These are phyloP conservation scores for Fusarium palustre DNA, from an alignment of 2,329 filamentous ascomycete genomes.

Conservation along the genomic window DNA sequence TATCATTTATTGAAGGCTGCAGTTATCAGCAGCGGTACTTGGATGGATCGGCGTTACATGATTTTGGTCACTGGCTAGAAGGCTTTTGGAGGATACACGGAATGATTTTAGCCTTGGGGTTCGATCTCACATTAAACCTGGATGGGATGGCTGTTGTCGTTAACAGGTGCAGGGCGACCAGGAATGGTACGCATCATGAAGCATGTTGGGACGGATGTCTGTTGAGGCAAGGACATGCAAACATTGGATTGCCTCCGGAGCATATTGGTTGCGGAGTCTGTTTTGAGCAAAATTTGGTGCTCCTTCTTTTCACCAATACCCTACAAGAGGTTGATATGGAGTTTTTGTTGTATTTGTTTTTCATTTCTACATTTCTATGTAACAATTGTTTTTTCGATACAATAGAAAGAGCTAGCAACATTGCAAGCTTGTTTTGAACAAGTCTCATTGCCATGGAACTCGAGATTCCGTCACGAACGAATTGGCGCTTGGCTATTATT, in stretches of 20 bases:
- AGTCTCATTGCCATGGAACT: slow-evolving; percentile 5
- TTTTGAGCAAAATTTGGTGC: slow-evolving; percentile 21
- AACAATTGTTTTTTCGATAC: slow-evolving; percentile 15
- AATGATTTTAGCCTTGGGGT: slow-evolving; percentile 26
- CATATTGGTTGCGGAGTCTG: slow-evolving; percentile 24
- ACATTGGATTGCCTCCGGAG: slow-evolving; percentile 24
- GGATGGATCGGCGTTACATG: slow-evolving; percentile 40
- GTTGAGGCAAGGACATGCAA: slow-evolving; percentile 22
- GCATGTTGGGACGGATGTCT: slow-evolving; percentile 37
- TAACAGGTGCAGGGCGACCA: slow-evolving; percentile 25
- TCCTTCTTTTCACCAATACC: slow-evolving; percentile 33
- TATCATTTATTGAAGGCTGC: slow-evolving; percentile 22
- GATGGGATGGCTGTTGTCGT: slow-evolving; percentile 29
- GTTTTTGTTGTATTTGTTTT: slow-evolving; percentile 6
- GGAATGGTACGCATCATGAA: slow-evolving; percentile 40
- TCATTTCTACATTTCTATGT: slow-evolving; percentile 8
- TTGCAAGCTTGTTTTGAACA: slow-evolving; percentile 1
- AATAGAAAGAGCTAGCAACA: slow-evolving; percentile 14
- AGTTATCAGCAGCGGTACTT: slow-evolving; percentile 38
- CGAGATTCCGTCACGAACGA: slow-evolving; percentile 1
- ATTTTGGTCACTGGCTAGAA: slow-evolving; percentile 17
- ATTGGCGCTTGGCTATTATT: not conserved
- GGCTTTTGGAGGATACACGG: slow-evolving; percentile 17
- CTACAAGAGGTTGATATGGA: slow-evolving; percentile 26
- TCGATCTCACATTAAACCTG: slow-evolving; percentile 30